Base-by-base conservation (phyloP, 345 rosid species). In the Pistacia atlantica region DNA sequence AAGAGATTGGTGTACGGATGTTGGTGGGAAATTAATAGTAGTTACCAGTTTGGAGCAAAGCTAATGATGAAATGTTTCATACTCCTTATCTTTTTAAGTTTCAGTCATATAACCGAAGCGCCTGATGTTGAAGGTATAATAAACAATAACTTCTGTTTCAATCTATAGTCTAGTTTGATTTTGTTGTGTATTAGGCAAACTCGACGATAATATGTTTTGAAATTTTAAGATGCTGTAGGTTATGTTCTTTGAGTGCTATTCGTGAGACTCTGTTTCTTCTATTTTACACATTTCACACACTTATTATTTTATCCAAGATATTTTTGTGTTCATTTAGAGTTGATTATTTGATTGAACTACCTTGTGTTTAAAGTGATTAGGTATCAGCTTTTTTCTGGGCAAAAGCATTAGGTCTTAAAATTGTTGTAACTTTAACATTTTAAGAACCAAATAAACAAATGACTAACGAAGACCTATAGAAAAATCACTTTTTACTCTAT, bases 61-160 rank as follows among this genome's bases (percentile, higher is more conserved):
- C 56, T 82, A 67, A 33, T 85, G 68, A 56, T 83, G 60, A 78
- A 42, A 75, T 88, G 85, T 64, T 79, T 91, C 73, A 57, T 84
- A 46, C 61, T 80, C 69, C 78, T 91, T 64, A 70, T 82, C 73
- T 78, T 83, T 48, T 35, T 86, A 63, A 76, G 76, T 61, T 49
- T 77, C 80, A 77, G 75, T 72, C 79, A 62, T 81, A 78, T 95
- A 74, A 67, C 92, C 77, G 83, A 74, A 58, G 83, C 75, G 48
- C 89, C 97, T 60, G 93, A 91, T 76, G 68, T 90, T 31, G 95
- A 95, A 89, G 97, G 98, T 92, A 81, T 28, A 37, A 37, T 35
- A 10, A 73, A 64, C 25, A 48, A 13, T 51, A 56, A 14, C 10
- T 45, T 22, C 16, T 35, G 22, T 55, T 58, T 22, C 25, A 22